Evolutionary conservation across 345 rosid species (phyloP).

Genomic region (Boechera stricta): DNA sequence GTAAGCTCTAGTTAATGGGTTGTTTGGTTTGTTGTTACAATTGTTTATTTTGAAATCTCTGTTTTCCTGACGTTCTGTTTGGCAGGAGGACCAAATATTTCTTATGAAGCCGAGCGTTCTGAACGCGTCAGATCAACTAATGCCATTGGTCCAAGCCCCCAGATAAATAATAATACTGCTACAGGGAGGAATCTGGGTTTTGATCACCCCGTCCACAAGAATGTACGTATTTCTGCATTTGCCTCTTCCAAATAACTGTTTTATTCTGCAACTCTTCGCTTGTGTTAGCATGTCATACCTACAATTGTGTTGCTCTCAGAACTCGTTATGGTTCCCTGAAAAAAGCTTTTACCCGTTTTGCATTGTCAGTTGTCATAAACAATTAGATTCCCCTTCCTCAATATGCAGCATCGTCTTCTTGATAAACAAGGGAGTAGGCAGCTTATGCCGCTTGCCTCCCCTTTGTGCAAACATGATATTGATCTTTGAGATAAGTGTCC

Average conservation of each 20-base stretch:
- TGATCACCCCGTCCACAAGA: conserved; percentile 60
- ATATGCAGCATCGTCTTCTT: too few species aligned
- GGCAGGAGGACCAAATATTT: conserved; percentile 61
- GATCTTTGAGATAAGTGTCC: background rate
- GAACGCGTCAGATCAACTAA: conserved; percentile 55
- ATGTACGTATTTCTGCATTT: conserved; percentile 57
- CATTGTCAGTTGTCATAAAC: background rate
- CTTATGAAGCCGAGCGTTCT: conserved; percentile 56
- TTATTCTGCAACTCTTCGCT: background rate
- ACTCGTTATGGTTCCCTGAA: background rate
- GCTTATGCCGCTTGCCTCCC: too few species aligned
- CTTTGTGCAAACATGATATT: conserved; percentile 9
- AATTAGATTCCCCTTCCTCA: too few species aligned
- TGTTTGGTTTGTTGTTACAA: conserved; percentile 8
- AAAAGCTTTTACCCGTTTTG: background rate
- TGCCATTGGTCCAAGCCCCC: conserved; percentile 57
- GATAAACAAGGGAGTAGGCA: too few species aligned
- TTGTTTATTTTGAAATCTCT: conserved; percentile 16
- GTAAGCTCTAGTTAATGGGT: conserved; percentile 52
- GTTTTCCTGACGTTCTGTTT: conserved; percentile 29
- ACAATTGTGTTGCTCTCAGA: background rate
- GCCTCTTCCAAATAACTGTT: background rate
- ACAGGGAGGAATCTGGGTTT: conserved; percentile 60
- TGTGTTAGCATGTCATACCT: conserved; percentile 12
- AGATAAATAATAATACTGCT: conserved; percentile 62